Evolutionary conservation across 805 yeast species (phyloP), one percentile per base, ranked within the genome.

Genomic region (Zygosaccharomyces bailii): DNA sequence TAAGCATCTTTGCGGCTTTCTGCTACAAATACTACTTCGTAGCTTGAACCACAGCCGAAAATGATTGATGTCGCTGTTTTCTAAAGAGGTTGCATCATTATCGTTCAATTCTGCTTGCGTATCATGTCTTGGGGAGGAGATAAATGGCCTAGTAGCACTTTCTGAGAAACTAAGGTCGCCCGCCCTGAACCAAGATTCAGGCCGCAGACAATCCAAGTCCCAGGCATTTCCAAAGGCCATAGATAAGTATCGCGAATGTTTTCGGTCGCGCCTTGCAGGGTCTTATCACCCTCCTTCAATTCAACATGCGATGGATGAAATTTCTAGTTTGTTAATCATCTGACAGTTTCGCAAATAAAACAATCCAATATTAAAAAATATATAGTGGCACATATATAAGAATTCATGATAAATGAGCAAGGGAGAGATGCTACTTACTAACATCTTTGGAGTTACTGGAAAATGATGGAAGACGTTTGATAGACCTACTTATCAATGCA

Each of bases 161-260:
- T 35, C 27, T 10, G 44, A 41, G 8, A 44, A 39, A 13, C 38
- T 35, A 24, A 48, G 41, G 13, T 38, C 42, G 32, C 46, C 51
- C 8, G 45, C 45, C 25, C 39, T 31, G 30, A 42, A 48, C 48
- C 47, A 44, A 10, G 37, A 33, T 11, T 30, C 46, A 25, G 36
- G 17, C 24, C 34, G 30, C 29, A 25, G 10, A 18, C 20, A 24
- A 6, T 29, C 30, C 20, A 37, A 29, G 25, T 30, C 36, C 18
- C 37, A 20, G 21, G 44, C 48, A 45, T 41, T 32, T n/a, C 34
- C 39, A 35, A 40, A 40, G 24, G 31, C 34, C 48, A 45, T 45
- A 16, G 31, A 27, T 11, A 11, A 27, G 31, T 27, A 27, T 27
- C 13, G 6, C 31, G 13, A 27, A 27, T 10, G 13, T 10, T 10